Conservation (phyloP, 2,329 filamentous ascomycete species). For the Colletotrichum melonis region DNA sequence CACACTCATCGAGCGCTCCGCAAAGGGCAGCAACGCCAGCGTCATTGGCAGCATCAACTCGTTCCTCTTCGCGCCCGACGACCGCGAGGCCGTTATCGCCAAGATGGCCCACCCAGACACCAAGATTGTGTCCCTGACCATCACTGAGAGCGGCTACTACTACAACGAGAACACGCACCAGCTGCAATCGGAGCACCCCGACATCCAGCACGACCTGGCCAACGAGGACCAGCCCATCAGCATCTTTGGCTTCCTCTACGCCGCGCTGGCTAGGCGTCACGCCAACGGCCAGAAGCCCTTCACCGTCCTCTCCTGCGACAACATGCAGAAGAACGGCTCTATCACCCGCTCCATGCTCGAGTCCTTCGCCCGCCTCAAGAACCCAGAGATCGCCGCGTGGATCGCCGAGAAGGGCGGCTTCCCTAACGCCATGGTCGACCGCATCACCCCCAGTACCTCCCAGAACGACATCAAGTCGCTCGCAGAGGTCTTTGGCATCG, state of each 20-base stretch:
- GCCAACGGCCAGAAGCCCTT: slow-evolving; percentile 60
- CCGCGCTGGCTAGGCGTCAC: slow-evolving; percentile 58
- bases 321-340: slow-evolving; percentile 68
- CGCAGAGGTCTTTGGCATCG: slow-evolving; percentile 56
- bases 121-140: slow-evolving; percentile 65
- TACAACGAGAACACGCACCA: slow-evolving; percentile 69
- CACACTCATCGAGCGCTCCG: slow-evolving; percentile 66
- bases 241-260: slow-evolving; percentile 65
- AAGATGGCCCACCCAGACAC: slow-evolving; percentile 67
- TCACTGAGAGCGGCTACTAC: slow-evolving; percentile 68
- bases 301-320: slow-evolving; percentile 66
- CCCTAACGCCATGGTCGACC: slow-evolving; percentile 67
- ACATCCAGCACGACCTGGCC: slow-evolving; percentile 61
- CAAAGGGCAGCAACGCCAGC: slow-evolving; percentile 58
- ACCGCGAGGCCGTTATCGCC: slow-evolving; percentile 62
- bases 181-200: slow-evolving; percentile 58
- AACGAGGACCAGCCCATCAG: slow-evolving; percentile 56
- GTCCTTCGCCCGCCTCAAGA: slow-evolving; percentile 59
- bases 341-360: slow-evolving; percentile 64
- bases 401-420: slow-evolving; percentile 59
- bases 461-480: slow-evolving; percentile 56
- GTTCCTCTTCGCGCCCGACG: slow-evolving; percentile 63
- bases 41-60: slow-evolving; percentile 64
- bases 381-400: slow-evolving; percentile 61
- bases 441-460: slow-evolving; percentile 63